These are phyloP conservation scores for Dentiscutata heterogama DNA, from an alignment of 371 early-diverging fungal species.

Conservation along the genomic window DNA sequence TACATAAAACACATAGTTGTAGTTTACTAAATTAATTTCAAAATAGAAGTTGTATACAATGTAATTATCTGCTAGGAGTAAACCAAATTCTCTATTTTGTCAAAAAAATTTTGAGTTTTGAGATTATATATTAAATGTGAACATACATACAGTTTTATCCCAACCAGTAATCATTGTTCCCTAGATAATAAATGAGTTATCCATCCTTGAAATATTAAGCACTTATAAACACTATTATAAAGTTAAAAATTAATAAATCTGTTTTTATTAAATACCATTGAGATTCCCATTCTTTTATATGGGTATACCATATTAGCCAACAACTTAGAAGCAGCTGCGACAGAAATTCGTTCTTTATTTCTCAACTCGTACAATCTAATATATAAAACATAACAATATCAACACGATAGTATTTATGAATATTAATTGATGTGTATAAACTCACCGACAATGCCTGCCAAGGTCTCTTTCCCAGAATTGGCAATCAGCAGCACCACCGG, in stretches of 20 bases:
- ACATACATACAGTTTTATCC: conserved; percentile 85
- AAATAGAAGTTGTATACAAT: too few species aligned
- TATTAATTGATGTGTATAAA: neutral
- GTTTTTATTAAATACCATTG: conserved; percentile 76
- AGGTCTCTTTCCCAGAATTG: conserved; percentile 99
- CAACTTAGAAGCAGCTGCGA: conserved; percentile 98
- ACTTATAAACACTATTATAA: neutral
- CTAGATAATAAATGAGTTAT: conserved; percentile 52
- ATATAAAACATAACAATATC: neutral
- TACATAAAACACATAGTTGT: too few species aligned
- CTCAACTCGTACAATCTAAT: conserved; percentile 92
- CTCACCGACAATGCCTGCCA: conserved; percentile 92
- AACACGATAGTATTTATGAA: neutral
- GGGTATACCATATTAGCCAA: conserved; percentile 96
- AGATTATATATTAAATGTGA: neutral
- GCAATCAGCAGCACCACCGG: conserved; percentile 99
- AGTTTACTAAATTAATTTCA: too few species aligned
- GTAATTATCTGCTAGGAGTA: too few species aligned
- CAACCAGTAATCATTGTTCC: conserved; percentile 99
- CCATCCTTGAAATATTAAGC: neutral
- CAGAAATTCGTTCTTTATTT: conserved; percentile 98
- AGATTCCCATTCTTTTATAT: conserved; percentile 99
- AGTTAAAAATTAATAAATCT: neutral
- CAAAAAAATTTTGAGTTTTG: too few species aligned
- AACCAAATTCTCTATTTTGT: too few species aligned